These are phyloP conservation scores for Aspergillus sp. DNA, from an alignment of 2,329 filamentous ascomycete genomes.

Conservation along the genomic window DNA sequence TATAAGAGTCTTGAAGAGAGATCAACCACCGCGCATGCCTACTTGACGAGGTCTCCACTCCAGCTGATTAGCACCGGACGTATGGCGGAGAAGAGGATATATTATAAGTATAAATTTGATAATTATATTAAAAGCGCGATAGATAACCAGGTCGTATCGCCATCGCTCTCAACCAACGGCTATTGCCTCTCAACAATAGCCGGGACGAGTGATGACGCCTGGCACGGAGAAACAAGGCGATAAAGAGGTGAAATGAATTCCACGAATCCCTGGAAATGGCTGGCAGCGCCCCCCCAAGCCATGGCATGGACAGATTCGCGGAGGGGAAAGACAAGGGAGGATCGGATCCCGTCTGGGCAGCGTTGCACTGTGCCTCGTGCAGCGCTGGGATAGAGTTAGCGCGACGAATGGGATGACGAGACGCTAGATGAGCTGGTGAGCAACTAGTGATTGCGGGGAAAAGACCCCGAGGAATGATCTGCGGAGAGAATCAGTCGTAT, in stretches of 20 bases:
- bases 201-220: background rate
- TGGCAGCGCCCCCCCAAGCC: background rate
- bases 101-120: background rate
- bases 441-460: background rate
- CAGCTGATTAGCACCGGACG: background rate
- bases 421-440: background rate
- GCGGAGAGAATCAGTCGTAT: background rate
- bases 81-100: background rate
- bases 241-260: slow-evolving; percentile 14
- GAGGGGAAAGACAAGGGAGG: slow-evolving; percentile 3
- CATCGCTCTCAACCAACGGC: background rate
- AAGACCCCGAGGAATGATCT: background rate
- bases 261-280: slow-evolving; percentile 22
- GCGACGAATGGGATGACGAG: slow-evolving; percentile 13
- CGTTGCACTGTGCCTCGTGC: background rate
- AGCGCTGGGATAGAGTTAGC: background rate
- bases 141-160: background rate
- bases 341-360: slow-evolving; percentile 14
- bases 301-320: background rate
- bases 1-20: background rate
- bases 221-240: slow-evolving; percentile 14
- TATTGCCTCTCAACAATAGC: background rate
- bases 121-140: background rate
- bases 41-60: background rate
- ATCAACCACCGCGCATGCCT: background rate